A percentile compares a stretch with the other conserved stretches of the same genome.
Evolutionary conservation across 2,329 filamentous ascomycete genomes (phyloP).

Genomic region (Fusarium sp.): DNA sequence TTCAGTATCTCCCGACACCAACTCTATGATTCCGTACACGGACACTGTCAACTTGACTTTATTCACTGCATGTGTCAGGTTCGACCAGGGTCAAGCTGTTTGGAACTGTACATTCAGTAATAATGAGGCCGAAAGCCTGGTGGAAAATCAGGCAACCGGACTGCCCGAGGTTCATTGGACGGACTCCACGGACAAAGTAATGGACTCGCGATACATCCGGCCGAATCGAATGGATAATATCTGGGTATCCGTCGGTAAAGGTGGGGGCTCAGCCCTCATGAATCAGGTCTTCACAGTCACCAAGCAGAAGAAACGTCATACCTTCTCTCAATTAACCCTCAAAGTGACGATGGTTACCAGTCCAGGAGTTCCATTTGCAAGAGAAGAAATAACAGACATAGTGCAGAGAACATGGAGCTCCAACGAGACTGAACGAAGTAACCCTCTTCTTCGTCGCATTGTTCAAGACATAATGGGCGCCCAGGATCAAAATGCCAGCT

Average conservation of each 20-base stretch:
- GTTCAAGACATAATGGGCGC: constrained; percentile 15
- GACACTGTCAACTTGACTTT: too few species aligned
- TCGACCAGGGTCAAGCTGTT: not conserved
- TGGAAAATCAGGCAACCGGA: too few species aligned
- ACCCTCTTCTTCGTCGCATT: not conserved
- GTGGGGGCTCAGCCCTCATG: constrained; percentile 25
- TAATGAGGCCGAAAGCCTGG: too few species aligned
- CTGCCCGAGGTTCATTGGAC: too few species aligned
- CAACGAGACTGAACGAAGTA: constrained; percentile 1
- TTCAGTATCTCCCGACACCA: too few species aligned
- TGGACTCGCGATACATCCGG: too few species aligned
- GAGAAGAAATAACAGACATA: constrained; percentile 1
- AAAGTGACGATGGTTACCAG: constrained; percentile 21
- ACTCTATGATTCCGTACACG: too few species aligned
- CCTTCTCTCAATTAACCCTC: constrained; percentile 5
- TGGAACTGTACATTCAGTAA: too few species aligned
- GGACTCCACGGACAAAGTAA: too few species aligned
- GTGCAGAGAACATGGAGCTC: constrained; percentile 11
- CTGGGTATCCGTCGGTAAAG: constrained; percentile 18
- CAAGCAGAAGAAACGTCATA: constrained; percentile 11
- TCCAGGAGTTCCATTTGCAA: not conserved
- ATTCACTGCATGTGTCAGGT: not conserved
- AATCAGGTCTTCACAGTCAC: constrained; percentile 30
- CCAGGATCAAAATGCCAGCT: constrained; percentile 2
- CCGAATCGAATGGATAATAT: constrained; percentile 28